Base-by-base conservation (phyloP, 1,139 yeast species). In the Hyphopichia buzzinii region DNA sequence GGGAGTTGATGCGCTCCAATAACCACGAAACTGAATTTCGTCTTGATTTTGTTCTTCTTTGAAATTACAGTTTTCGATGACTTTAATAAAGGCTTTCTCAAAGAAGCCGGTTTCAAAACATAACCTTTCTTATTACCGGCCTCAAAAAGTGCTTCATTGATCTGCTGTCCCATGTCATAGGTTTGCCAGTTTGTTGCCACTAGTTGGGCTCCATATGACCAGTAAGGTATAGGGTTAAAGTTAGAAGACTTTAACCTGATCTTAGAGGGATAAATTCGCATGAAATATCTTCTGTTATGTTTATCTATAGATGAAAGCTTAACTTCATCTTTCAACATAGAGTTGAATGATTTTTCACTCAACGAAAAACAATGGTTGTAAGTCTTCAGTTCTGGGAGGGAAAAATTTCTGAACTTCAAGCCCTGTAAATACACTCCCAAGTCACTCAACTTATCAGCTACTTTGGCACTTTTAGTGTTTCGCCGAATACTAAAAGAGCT, bases 131-230 rank as follows among this genome's bases (percentile, higher is more conserved):
- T 72, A 15, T 72, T 65, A 1, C 76, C 74, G 3, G 72, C 65
- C 31, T 77, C 69, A 57, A 92, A 92, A 70, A 90, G 66, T 0
- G 97, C 87, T 47, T 85, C 86, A 55, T 89, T 90, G n/a, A 92
- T 54, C 52, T 88, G 96, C 55, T 89, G 92, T 0, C 97, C 97
- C 16, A 79, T 45, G 53, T 92, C 98, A 55, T 79, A 84, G 0
- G 95, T 84, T 59, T 92, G 98, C 97, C 97, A 94, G 54, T 92
- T 92, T 2, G 96, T 81, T 0, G 98, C 97, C 3, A 87, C 97
- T 89, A 94, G 78, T 54, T 92, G 98, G 4, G 76, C 83, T 0
- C 99, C 99, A 36, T 75, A 68, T 33, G 71, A 69, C 98, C 99
- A 92, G 51, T 78, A 88, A 0, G 61, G 62, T 4, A 86, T 63